These are phyloP conservation scores for Dichomitus squalens DNA, from an alignment of 1,284 basidiomycete species.

Conservation along the genomic window DNA sequence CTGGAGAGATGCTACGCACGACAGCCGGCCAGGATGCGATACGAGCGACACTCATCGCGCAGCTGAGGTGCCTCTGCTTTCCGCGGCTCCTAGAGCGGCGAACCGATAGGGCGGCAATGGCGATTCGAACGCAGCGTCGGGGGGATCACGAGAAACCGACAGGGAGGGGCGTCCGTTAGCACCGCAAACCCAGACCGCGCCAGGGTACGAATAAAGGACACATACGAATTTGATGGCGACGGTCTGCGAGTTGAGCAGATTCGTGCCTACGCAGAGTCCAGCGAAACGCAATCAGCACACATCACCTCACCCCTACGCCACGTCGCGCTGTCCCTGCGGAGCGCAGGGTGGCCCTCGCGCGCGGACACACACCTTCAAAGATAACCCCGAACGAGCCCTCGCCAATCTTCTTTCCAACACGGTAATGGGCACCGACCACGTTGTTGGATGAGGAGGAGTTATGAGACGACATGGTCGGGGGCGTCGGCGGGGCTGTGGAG, in stretches of 20 bases:
- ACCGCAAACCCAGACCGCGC: not conserved
- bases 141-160: slow-evolving; percentile 2
- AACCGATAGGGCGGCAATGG: not conserved
- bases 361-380: slow-evolving; percentile 78
- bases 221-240: slow-evolving; percentile 98
- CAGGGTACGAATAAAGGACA: slow-evolving; percentile 24
- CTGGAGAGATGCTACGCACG: slow-evolving; percentile 56
- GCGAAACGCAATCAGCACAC: not conserved
- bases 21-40: slow-evolving; percentile 92
- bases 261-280: slow-evolving; percentile 67
- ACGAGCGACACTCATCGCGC: slow-evolving; percentile 95
- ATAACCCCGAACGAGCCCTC: slow-evolving; percentile 96
- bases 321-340: slow-evolving; percentile 4
- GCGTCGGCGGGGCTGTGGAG: slow-evolving; percentile 40
- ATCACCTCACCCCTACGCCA: not conserved
- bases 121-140: slow-evolving; percentile 2
- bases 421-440: slow-evolving; percentile 80
- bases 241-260: slow-evolving; percentile 92
- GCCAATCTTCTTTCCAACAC: slow-evolving; percentile 84
- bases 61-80: slow-evolving; percentile 97
- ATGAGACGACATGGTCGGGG: slow-evolving; percentile 55
- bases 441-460: slow-evolving; percentile 60
- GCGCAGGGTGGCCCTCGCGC: slow-evolving; percentile 2
- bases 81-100: slow-evolving; percentile 75
- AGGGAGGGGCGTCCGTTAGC: slow-evolving; percentile 1